A percentile compares a stretch with the other conserved stretches of the same genome.
These are phyloP conservation scores for Neolentinus lepideus DNA, from an alignment of 1,284 basidiomycete species.

Conservation along the genomic window DNA sequence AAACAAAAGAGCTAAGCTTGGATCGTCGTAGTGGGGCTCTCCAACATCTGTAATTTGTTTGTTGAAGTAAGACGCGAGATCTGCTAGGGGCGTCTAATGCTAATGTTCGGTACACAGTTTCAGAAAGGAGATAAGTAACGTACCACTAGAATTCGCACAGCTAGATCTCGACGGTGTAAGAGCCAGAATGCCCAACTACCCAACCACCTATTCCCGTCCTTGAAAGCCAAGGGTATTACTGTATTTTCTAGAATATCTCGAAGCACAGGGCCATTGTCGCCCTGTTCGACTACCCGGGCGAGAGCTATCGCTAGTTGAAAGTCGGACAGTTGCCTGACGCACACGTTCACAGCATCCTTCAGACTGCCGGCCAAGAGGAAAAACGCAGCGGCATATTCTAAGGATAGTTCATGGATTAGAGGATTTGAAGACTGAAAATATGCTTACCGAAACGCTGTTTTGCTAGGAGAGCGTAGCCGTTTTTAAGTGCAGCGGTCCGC, in stretches of 20 bases:
- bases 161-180: conserved; percentile 76
- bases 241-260: conserved; percentile 62
- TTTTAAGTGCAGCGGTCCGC: conserved; percentile 93
- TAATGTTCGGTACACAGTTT: not conserved
- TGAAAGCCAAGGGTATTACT: conserved; percentile 81
- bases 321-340: conserved; percentile 83
- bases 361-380: conserved; percentile 88
- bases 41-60: conserved; percentile 58
- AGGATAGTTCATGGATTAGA: conserved; percentile 5
- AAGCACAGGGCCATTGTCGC: conserved; percentile 77
- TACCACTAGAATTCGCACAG: conserved; percentile 80
- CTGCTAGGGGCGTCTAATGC: conserved; percentile 66
- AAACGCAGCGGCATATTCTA: conserved; percentile 96
- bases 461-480: conserved; percentile 89
- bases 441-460: conserved; percentile 85
- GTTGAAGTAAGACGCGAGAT: conserved; percentile 53
- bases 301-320: conserved; percentile 87
- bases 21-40: conserved; percentile 88
- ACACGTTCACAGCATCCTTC: conserved; percentile 90
- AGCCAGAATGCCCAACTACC: conserved; percentile 97
- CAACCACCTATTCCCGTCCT: conserved; percentile 88
- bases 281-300: conserved; percentile 77
- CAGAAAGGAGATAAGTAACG: conserved; percentile 15
- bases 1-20: conserved; percentile 84
- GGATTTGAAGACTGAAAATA: conserved; percentile 4